phyloP scores from a whole-genome alignment of 1,284 basidiomycete genomes.

The Mrakiaceae sp. region DNA sequence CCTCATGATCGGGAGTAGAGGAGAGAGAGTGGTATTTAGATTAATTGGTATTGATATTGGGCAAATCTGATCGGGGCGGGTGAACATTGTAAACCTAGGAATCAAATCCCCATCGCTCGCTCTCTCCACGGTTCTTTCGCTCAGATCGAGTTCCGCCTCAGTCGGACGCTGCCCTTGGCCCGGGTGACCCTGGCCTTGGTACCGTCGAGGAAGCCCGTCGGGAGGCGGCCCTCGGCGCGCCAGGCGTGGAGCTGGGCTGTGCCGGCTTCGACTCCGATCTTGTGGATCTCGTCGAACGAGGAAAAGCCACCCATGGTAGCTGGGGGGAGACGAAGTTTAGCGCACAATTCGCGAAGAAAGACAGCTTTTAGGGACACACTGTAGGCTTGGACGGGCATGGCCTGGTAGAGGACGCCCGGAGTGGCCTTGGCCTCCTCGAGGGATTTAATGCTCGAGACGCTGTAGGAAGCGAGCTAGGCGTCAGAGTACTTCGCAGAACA shows the following conservation, averaged over 20 bases:
- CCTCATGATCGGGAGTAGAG: no score
- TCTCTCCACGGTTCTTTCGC: no score
- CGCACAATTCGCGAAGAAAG: not conserved
- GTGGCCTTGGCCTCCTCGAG: slow-evolving; percentile 86
- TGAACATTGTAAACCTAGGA: no score
- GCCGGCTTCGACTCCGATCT: slow-evolving; percentile 69
- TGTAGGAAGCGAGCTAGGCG: slow-evolving; percentile 29
- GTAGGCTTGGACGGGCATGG: slow-evolving; percentile 71
- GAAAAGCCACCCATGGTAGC: slow-evolving; percentile 34
- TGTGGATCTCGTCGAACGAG: slow-evolving; percentile 68
- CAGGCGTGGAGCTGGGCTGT: slow-evolving; percentile 62
- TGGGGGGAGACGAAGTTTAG: not conserved
- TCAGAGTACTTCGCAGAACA: not conserved
- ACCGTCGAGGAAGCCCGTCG: slow-evolving; percentile 7
- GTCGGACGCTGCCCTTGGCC: slow-evolving; percentile 11
- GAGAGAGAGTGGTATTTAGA: no score
- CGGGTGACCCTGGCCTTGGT: not conserved
- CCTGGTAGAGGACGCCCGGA: slow-evolving; percentile 80
- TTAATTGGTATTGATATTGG: no score
- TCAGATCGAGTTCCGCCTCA: slow-evolving; percentile 13
- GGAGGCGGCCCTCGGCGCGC: slow-evolving; percentile 57
- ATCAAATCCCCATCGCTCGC: no score
- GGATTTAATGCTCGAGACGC: slow-evolving; percentile 89
- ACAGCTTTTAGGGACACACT: not conserved
- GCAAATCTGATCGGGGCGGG: no score